A percentile compares a stretch with the other conserved stretches of the same genome.
These are phyloP conservation scores for Elymus sibiricus DNA, from an alignment of 176 grass and related monocot genomes.

Conservation along the genomic window DNA sequence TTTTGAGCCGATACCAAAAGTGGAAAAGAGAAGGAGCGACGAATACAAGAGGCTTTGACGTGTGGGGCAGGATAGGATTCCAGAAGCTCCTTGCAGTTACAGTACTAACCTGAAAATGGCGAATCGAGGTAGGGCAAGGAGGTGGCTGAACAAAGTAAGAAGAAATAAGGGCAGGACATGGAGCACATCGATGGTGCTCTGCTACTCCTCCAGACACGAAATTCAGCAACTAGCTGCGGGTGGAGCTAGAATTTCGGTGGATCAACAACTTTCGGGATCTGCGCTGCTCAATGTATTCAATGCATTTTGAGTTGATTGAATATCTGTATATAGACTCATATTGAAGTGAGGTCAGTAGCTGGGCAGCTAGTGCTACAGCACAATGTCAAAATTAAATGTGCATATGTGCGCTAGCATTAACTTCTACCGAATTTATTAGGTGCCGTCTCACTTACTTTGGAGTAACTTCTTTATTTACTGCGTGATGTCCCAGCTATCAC, in stretches of 20 bases:
- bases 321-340: too few relatives aligned
- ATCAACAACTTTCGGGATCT: neutral
- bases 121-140: neutral
- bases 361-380: neutral
- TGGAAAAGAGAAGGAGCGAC: neutral
- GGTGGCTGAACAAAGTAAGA: neutral
- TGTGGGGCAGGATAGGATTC: neutral
- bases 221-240: neutral
- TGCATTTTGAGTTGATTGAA: neutral
- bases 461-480: too few relatives aligned
- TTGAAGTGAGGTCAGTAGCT: neutral
- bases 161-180: constrained; percentile 14
- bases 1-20: neutral
- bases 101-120: constrained; percentile 26
- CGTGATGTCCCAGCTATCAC: too few relatives aligned
- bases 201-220: neutral
- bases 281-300: neutral
- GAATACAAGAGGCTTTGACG: neutral
- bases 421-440: neutral
- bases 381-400: neutral
- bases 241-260: neutral
- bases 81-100: neutral
- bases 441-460: too few relatives aligned
- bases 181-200: constrained; percentile 3
- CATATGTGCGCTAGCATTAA: neutral